Percentiles rank a stretch among this genome's conserved stretches.
phyloP scores from a whole-genome alignment of 1,139 yeast genomes.

The Protomyces macrosporus region DNA sequence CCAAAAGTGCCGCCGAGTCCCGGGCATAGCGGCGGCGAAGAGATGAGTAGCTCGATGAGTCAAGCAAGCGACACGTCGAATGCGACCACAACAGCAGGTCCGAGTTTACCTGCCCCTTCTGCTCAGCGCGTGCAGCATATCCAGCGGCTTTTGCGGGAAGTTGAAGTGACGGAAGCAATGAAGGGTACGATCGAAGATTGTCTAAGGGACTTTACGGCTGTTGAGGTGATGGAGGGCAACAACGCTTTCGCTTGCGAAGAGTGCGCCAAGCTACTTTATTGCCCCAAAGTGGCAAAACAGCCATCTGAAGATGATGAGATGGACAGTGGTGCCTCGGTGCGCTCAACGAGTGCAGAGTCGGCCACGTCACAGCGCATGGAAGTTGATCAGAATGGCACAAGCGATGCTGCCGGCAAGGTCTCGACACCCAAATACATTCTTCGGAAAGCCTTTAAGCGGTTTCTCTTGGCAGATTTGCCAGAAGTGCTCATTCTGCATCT shows the following conservation, averaged over 20 bases:
- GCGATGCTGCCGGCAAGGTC: not conserved
- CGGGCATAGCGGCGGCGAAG: not conserved
- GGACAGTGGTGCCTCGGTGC: not conserved
- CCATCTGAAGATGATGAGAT: not conserved
- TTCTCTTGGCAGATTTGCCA: constrained; percentile 28
- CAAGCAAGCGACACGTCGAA: not conserved
- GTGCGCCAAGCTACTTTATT: constrained; percentile 23
- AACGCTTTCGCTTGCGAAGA: constrained; percentile 30
- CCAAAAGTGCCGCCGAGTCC: not conserved
- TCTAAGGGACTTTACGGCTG: constrained; percentile 24
- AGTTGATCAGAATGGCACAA: not conserved
- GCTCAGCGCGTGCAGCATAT: constrained; percentile 7
- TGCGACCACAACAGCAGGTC: not conserved
- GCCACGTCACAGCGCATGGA: not conserved
- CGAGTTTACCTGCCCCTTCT: constrained; percentile 9
- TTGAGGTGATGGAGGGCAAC: constrained; percentile 26
- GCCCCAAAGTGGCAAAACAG: not conserved
- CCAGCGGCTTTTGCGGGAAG: constrained; percentile 10
- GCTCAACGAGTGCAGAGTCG: not conserved
- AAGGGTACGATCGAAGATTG: constrained; percentile 28
- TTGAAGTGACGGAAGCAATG: not conserved
- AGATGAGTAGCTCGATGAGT: not conserved
- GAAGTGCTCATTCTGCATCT: constrained; percentile 28
- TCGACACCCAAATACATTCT: constrained; percentile 11
- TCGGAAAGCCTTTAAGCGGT: constrained; percentile 29